Base-by-base conservation (phyloP, 495 filamentous ascomycete species). In the Barbatosphaeria neglecta region DNA sequence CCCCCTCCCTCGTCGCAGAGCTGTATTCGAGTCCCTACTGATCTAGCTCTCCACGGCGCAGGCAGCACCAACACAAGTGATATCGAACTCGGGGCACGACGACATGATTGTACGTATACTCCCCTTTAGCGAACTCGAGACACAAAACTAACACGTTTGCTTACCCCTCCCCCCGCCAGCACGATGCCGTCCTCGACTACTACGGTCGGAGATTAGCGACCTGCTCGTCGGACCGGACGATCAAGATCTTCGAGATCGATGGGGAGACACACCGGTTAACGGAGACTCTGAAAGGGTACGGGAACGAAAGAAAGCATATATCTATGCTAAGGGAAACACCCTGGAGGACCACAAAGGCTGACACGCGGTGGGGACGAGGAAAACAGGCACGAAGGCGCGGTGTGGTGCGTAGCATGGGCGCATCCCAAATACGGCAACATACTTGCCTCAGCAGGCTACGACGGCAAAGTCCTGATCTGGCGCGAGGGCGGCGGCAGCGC, bases 81-180 rank as follows among this genome's bases (percentile, higher is more conserved):
- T 65, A 39, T 53, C 58, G 48, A 65, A 65, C 51, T 56, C 62
- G 47, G 62, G 86, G 60, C 92, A 98, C 69, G 93, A 97, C 82
- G 90, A 95, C 64, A 97, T 98, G 90, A 96, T 98, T 75, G 90
- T 97, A 87, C 61, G 87, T 80, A n/a, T n/a, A n/a, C n/a, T 55
- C 11, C 22, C 45, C 46, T 48, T 19, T 43, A 45, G 6, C 44
- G 16, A 0, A 31, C 43, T 20, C 27, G 22, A 17, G 27, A 18
- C 41, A n/a, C 44, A 25, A 38, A 23, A 44, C 50, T 28, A 28
- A 35, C 42, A 9, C 28, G 20, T 13, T 8, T 18, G 11, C 3
- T n/a, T 35, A 35, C 15, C 31, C 27, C 7, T 43, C 46, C 24
- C 16, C 24, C 22, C 40, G 6, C 37, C 63, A 96, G 90, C 92